Conservation (phyloP, 306 rosid species). For the Erythrophleum fordii region DNA sequence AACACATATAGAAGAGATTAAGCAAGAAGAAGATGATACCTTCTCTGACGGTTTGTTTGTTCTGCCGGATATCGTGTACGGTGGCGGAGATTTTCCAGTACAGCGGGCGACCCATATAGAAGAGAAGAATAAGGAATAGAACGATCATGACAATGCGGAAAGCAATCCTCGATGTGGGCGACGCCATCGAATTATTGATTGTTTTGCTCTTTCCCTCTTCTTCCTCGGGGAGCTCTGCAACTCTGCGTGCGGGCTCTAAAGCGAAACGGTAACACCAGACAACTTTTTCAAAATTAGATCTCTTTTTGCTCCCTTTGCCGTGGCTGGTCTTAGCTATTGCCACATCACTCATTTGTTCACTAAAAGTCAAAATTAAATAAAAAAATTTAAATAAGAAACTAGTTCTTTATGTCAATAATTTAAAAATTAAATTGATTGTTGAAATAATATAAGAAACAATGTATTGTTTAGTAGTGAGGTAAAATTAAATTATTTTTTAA, state of each 20-base stretch:
- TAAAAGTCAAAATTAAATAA: background rate
- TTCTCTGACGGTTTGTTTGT: constrained; percentile 71
- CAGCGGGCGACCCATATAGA: constrained; percentile 77
- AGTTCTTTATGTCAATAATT: too few relatives aligned
- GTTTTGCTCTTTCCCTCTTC: too few relatives aligned
- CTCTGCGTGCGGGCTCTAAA: background rate
- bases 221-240: background rate
- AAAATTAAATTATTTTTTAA: too few relatives aligned
- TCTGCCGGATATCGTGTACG: constrained; percentile 64
- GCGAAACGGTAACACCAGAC: background rate
- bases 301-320: background rate
- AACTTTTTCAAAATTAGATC: background rate
- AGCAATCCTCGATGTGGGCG: constrained; percentile 48
- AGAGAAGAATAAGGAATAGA: constrained; percentile 51
- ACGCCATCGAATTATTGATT: constrained; percentile 47
- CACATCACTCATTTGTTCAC: background rate
- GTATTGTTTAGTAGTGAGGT: too few relatives aligned
- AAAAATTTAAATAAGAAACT: too few relatives aligned
- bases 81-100: constrained; percentile 79
- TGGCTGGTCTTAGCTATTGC: background rate
- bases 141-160: constrained; percentile 53
- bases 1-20: background rate
- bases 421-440: too few relatives aligned
- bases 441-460: too few relatives aligned
- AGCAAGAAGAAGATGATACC: constrained; percentile 36